These are phyloP conservation scores for Penicillium sp. DNA, from an alignment of 2,329 filamentous ascomycete genomes.

Conservation along the genomic window DNA sequence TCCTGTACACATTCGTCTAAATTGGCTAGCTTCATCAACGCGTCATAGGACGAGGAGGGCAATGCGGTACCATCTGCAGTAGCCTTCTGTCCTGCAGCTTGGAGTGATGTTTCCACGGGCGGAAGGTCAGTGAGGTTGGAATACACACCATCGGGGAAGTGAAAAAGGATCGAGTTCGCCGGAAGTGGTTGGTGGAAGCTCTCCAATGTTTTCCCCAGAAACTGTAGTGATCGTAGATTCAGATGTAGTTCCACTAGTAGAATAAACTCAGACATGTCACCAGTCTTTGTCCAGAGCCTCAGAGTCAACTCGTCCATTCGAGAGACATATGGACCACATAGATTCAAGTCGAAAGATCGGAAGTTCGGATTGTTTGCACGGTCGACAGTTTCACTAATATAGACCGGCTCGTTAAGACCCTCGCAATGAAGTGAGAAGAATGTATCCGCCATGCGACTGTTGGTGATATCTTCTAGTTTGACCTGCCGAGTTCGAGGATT, in stretches of 20 bases:
- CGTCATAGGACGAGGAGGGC: constrained; percentile 79
- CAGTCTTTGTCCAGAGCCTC: constrained; percentile 68
- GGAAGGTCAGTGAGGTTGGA: constrained; percentile 69
- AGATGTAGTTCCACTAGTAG: constrained; percentile 71
- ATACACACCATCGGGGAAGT: constrained; percentile 83
- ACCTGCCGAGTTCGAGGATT: constrained; percentile 64
- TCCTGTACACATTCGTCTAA: constrained; percentile 90
- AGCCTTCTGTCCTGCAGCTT: constrained; percentile 13
- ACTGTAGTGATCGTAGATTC: constrained; percentile 71
- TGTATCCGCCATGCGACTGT: constrained; percentile 72
- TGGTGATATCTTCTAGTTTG: constrained; percentile 70
- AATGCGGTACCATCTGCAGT: constrained; percentile 50
- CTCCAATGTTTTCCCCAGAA: constrained; percentile 66
- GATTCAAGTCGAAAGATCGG: constrained; percentile 72
- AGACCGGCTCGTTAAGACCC: constrained; percentile 69
- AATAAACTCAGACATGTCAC: constrained; percentile 55
- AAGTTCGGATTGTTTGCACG: constrained; percentile 91
- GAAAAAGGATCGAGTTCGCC: constrained; percentile 78
- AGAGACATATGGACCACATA: constrained; percentile 61
- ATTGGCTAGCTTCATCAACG: constrained; percentile 82
- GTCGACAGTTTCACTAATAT: constrained; percentile 78
- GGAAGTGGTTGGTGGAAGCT: constrained; percentile 70
- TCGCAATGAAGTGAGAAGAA: constrained; percentile 82
- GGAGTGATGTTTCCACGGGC: constrained; percentile 34
- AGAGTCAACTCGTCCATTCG: constrained; percentile 64